Evolutionary conservation across 305 asterid species (phyloP).

Genomic region (Rubia balearica): DNA sequence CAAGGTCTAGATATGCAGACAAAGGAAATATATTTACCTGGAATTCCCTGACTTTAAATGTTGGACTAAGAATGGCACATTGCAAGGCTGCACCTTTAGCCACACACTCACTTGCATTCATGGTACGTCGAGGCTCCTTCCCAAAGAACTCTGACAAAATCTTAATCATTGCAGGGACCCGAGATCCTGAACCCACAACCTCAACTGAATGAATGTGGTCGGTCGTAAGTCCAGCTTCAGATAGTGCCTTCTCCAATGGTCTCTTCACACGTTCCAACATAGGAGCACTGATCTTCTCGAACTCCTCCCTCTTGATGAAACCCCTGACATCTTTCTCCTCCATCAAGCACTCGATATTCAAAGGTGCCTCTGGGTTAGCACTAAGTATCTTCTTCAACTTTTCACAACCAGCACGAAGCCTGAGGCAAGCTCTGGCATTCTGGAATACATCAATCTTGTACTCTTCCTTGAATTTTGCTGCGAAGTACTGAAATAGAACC

Average conservation of each 20-base stretch:
- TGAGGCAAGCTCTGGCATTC: too few relatives aligned
- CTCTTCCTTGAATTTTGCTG: slow-evolving; percentile 50
- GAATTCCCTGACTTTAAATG: slow-evolving; percentile 86
- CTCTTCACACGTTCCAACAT: slow-evolving; percentile 78
- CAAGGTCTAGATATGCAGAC: not conserved
- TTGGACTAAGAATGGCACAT: slow-evolving; percentile 89
- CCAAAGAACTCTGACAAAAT: slow-evolving; percentile 72
- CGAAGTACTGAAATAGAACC: slow-evolving; percentile 80
- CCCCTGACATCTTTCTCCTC: too few relatives aligned
- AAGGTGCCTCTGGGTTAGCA: too few relatives aligned
- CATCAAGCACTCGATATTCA: too few relatives aligned
- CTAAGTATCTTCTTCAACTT: too few relatives aligned
- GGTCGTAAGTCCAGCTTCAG: slow-evolving; percentile 57
- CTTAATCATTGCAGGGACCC: slow-evolving; percentile 79
- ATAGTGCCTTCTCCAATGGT: slow-evolving; percentile 79
- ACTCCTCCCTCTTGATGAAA: too few relatives aligned
- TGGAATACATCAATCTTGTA: too few relatives aligned
- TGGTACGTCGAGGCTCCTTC: slow-evolving; percentile 86
- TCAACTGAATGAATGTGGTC: slow-evolving; percentile 72
- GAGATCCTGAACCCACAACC: slow-evolving; percentile 89
- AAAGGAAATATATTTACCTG: slow-evolving; percentile 38
- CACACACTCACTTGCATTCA: slow-evolving; percentile 93
- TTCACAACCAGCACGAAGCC: too few relatives aligned
- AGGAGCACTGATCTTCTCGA: slow-evolving; percentile 42
- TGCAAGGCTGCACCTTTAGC: slow-evolving; percentile 75